These are phyloP conservation scores for Podospora comata DNA, from an alignment of 495 filamentous ascomycete genomes.

Conservation along the genomic window DNA sequence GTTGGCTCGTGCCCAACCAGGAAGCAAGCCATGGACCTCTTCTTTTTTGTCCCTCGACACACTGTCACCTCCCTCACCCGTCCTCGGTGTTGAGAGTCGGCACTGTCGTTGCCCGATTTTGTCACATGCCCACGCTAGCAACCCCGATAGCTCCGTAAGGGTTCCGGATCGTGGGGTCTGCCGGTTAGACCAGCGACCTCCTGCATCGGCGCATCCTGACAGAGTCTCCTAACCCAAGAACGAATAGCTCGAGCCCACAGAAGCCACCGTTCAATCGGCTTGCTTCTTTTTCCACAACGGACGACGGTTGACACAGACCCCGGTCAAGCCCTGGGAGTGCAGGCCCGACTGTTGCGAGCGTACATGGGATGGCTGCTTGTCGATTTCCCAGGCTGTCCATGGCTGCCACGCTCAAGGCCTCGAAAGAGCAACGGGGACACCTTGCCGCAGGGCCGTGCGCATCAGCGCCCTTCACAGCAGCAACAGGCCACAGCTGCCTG, in stretches of 20 bases:
- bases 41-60: not conserved
- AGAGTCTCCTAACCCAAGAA: not conserved
- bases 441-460: conserved; percentile 12
- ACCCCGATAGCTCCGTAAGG: not conserved
- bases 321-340: conserved; percentile 11
- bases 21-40: not conserved
- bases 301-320: conserved; percentile 14
- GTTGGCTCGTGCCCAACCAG: conserved; percentile 21
- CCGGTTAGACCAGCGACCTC: conserved; percentile 8
- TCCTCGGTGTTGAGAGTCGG: not conserved
- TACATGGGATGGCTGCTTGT: conserved; percentile 11
- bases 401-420: not conserved
- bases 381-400: not conserved
- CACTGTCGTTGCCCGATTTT: conserved; percentile 1
- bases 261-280: conserved; percentile 14
- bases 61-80: not conserved
- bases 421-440: not conserved
- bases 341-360: conserved; percentile 23
- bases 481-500: not conserved
- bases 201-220: conserved; percentile 16
- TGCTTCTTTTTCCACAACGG: conserved; percentile 16
- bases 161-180: conserved; percentile 22
- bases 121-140: conserved; percentile 17
- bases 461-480: not conserved
- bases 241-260: conserved; percentile 13